Conservation (phyloP, 148 eudicot genomes). For the Tetragonia tetragonoides region DNA sequence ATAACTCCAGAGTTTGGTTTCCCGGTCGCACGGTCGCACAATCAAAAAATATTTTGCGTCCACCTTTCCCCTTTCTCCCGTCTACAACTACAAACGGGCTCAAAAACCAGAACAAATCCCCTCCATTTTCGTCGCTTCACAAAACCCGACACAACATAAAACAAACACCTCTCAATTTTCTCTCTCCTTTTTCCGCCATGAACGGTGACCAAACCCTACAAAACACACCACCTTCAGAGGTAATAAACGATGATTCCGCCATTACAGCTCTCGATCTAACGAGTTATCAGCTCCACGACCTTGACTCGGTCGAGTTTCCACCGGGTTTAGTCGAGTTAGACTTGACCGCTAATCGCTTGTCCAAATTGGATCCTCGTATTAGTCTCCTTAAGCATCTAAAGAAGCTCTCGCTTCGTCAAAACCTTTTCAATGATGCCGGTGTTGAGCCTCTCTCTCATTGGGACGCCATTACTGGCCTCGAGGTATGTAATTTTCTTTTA, state of each 20-base stretch:
- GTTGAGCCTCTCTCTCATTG: slow-evolving; percentile 59
- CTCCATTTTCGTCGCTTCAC: too few relatives aligned
- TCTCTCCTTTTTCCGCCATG: too few relatives aligned
- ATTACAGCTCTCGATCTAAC: slow-evolving; percentile 58
- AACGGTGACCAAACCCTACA: slow-evolving; percentile 19
- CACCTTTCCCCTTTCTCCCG: too few relatives aligned
- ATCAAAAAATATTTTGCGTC: too few relatives aligned
- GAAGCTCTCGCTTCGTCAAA: slow-evolving; percentile 89
- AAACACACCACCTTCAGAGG: slow-evolving; percentile 17
- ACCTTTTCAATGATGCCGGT: slow-evolving; percentile 69
- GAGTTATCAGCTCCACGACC: slow-evolving; percentile 69
- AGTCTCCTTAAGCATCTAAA: slow-evolving; percentile 56
- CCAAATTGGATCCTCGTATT: slow-evolving; percentile 71
- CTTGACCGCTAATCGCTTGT: slow-evolving; percentile 79
- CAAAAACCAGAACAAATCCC: background rate
- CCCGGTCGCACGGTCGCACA: too few relatives aligned
- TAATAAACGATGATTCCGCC: slow-evolving; percentile 19
- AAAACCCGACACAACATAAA: too few relatives aligned
- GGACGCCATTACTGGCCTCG: slow-evolving; percentile 58
- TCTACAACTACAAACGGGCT: too few relatives aligned
- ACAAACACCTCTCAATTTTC: too few relatives aligned
- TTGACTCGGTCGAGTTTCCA: slow-evolving; percentile 63
- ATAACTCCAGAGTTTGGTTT: too few relatives aligned
- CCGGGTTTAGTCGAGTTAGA: slow-evolving; percentile 77
- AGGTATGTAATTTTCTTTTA: slow-evolving; percentile 32